These are phyloP conservation scores for Backusella westeae DNA, from an alignment of 192 early-diverging fungal species.

Conservation along the genomic window DNA sequence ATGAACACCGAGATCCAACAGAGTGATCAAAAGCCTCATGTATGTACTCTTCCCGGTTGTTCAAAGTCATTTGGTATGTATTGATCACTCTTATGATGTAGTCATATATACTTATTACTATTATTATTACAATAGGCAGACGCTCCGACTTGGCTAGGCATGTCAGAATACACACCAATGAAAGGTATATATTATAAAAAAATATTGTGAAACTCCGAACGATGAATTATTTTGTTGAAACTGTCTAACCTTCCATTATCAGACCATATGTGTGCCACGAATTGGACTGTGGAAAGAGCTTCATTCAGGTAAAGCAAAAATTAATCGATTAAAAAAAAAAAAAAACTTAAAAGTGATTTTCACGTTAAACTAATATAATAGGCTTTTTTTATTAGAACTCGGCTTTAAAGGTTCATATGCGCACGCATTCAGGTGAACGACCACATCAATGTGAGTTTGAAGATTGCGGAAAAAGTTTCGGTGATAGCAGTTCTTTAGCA, in stretches of 20 bases:
- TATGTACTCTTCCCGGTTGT: constrained; percentile 60
- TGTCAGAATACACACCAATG: constrained; percentile 75
- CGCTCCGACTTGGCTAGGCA: constrained; percentile 73
- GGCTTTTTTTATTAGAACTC: constrained; percentile 53
- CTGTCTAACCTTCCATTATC: constrained; percentile 15
- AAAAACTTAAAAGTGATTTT: background rate
- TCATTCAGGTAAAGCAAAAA: constrained; percentile 57
- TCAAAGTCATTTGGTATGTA: constrained; percentile 57
- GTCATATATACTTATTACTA: background rate
- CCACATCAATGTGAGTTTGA: constrained; percentile 67
- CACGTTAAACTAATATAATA: background rate
- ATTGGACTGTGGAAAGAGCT: constrained; percentile 68
- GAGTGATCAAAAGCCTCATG: constrained; percentile 50
- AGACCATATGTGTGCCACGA: constrained; percentile 67
- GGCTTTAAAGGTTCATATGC: constrained; percentile 74
- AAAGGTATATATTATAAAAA: constrained; percentile 43
- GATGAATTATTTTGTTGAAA: background rate
- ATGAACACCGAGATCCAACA: constrained; percentile 48
- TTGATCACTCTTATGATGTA: background rate
- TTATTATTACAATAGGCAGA: constrained; percentile 35
- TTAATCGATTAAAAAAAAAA: background rate
- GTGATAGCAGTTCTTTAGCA: constrained; percentile 72
- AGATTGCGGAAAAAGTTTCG: constrained; percentile 72
- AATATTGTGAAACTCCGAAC: constrained; percentile 5
- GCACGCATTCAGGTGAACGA: constrained; percentile 75